Evolutionary conservation across 2,329 filamentous ascomycete species (phyloP).

Genomic region (Fusarium phyllophilum): DNA sequence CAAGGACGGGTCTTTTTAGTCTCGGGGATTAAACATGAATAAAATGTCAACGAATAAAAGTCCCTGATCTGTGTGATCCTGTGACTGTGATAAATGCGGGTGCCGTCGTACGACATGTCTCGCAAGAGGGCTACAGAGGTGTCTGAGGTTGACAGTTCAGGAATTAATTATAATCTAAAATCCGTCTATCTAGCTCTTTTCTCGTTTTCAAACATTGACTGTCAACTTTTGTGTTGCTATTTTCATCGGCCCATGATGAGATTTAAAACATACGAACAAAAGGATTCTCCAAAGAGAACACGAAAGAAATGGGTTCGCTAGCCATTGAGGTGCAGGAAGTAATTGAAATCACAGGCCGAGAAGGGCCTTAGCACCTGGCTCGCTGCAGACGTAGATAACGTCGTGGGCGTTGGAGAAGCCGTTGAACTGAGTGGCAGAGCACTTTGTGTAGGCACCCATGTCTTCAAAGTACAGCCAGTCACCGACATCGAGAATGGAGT

Average conservation of each 20-base stretch:
- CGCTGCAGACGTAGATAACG: slow-evolving; percentile 93
- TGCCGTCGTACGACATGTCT: neutral
- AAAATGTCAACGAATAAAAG: neutral
- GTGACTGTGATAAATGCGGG: neutral
- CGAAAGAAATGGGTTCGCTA: slow-evolving; percentile 30
- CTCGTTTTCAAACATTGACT: neutral
- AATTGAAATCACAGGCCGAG: slow-evolving; percentile 52
- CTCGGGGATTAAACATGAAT: neutral
- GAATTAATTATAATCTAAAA: neutral
- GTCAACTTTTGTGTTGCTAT: neutral
- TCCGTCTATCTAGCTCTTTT: slow-evolving; percentile 23
- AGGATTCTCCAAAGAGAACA: slow-evolving; percentile 22
- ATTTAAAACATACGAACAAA: slow-evolving; percentile 24
- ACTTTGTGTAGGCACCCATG: slow-evolving; percentile 99
- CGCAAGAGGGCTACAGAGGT: neutral
- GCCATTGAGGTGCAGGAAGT: neutral
- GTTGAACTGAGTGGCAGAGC: slow-evolving; percentile 97
- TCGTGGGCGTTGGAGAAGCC: slow-evolving; percentile 94
- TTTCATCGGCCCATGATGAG: neutral
- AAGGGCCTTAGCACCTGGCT: slow-evolving; percentile 84
- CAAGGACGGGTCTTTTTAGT: neutral
- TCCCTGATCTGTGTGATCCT: neutral
- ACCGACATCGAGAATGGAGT: slow-evolving; percentile 83
- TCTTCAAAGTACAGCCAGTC: slow-evolving; percentile 99
- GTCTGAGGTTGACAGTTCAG: neutral